Base-by-base conservation (phyloP, 495 filamentous ascomycete genomes). In the Neurospora sp. region DNA sequence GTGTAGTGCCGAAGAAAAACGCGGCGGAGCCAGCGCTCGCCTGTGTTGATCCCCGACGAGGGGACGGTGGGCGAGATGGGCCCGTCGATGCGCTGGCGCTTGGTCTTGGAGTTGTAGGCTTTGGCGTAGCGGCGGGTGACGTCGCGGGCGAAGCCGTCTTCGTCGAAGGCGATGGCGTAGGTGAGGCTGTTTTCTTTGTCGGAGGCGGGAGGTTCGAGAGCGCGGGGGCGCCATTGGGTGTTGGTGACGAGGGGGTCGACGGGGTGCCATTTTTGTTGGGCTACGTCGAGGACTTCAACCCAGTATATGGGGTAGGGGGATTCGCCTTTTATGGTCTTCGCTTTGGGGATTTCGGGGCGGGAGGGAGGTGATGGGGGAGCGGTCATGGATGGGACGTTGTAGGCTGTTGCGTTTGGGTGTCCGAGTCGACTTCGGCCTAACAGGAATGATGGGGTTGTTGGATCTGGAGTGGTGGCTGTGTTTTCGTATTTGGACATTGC, bases 251-350 rank as follows among this genome's bases (percentile, higher is more conserved):
- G 78, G 0, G 95, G 92, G 78, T 99, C 96, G 35, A 96, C 87
- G 1, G 93, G 87, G 70, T 97, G 87, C 95, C 95, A 98, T 86
- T 94, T 97, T 79, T 97, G 92, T 39, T 91, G 85, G 16, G 90
- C 92, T 72, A 89, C 84, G 77, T 97, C 93, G 77, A 96, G 93
- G 3, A 92, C 91, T 82, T 99, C 96, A 2, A 97, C 90, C 96
- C 96, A 99, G 79, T 92, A 98, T 6, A 98, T 83, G 0, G 96
- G 96, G 75, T 90, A 92, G 3, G 87, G 80, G 4, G 93, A 95
- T 78, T 91, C 90, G 70, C 78, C 78, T 31, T 85, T 85, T 16
- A 86, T 86, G 38, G 70, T 74, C 71, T 82, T 86, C 11, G 80
- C 77, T 8, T 84, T 80, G 27, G 79, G 78, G 6, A 75, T 72